Percentiles rank a stretch among this genome's conserved stretches.
Evolutionary conservation across 352 stramenopile species (phyloP).

Genomic region (Globisporangium megalacanthum): DNA sequence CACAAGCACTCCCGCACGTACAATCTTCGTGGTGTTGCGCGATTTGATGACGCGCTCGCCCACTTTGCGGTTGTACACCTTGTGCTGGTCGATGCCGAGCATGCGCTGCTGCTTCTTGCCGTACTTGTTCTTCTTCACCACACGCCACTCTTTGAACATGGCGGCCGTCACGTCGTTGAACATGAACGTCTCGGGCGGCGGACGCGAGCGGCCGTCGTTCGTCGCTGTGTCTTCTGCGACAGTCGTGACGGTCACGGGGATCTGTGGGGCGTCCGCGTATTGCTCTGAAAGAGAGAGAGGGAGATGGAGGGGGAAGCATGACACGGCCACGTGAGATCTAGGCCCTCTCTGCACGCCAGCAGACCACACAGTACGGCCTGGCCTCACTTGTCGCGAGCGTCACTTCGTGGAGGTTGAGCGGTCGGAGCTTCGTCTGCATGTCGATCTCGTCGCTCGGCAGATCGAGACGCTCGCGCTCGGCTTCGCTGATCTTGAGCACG

Average conservation of each 20-base stretch:
- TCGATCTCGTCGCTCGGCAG: slow-evolving; percentile 83
- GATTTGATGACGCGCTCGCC: slow-evolving; percentile 87
- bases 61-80: slow-evolving; percentile 89
- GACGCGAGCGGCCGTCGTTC: slow-evolving; percentile 59
- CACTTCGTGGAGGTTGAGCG: slow-evolving; percentile 83
- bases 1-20: slow-evolving; percentile 31
- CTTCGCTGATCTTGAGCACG: slow-evolving; percentile 86
- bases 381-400: slow-evolving; percentile 74
- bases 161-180: slow-evolving; percentile 87
- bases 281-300: slow-evolving; percentile 46
- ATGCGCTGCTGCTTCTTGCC: slow-evolving; percentile 87
- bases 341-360: not conserved
- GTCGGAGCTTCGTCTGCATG: slow-evolving; percentile 80
- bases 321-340: not conserved
- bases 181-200: slow-evolving; percentile 85
- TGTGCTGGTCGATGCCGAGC: slow-evolving; percentile 85
- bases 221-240: slow-evolving; percentile 61
- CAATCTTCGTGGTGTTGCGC: slow-evolving; percentile 84
- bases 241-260: slow-evolving; percentile 57
- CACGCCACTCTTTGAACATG: slow-evolving; percentile 89
- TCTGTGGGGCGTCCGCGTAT: slow-evolving; percentile 79
- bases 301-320: not conserved
- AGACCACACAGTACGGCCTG: not conserved
- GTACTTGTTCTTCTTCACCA: slow-evolving; percentile 92
- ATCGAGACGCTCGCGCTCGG: slow-evolving; percentile 74